A percentile compares a stretch with the other conserved stretches of the same genome.
Evolutionary conservation across 371 early-diverging fungal genomes (phyloP).

Genomic region (Circinella umbellata): DNA sequence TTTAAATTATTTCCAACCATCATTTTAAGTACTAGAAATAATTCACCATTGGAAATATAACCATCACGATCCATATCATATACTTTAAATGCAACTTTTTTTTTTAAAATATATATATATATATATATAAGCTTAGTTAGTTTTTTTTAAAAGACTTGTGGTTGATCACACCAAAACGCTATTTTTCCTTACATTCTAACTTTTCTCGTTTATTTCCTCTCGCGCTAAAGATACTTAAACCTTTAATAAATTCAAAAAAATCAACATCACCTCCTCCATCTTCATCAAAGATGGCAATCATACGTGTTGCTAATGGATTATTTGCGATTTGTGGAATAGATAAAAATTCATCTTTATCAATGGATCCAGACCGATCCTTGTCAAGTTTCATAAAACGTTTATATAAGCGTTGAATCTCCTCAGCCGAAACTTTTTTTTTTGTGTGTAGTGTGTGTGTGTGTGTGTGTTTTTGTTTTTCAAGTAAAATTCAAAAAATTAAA

Average conservation of each 20-base stretch:
- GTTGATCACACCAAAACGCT: too few species aligned
- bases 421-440: conserved; percentile 75
- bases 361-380: conserved; percentile 92
- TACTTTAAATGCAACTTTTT: conserved; percentile 94
- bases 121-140: neutral
- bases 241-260: conserved; percentile 96
- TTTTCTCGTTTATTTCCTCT: conserved; percentile 94
- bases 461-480: too few species aligned
- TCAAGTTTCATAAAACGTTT: conserved; percentile 96
- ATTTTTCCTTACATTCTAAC: conserved; percentile 72
- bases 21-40: conserved; percentile 96
- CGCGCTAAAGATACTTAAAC: conserved; percentile 89
- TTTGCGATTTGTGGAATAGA: conserved; percentile 93
- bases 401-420: conserved; percentile 96
- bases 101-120: neutral
- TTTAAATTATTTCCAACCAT: conserved; percentile 97
- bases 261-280: conserved; percentile 98
- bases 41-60: conserved; percentile 95
- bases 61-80: conserved; percentile 99
- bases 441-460: too few species aligned
- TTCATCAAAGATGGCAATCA: conserved; percentile 95
- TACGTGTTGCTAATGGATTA: conserved; percentile 94
- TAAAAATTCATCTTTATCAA: conserved; percentile 96
- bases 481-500: too few species aligned
- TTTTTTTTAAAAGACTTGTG: neutral